phyloP scores from a whole-genome alignment of 2,329 filamentous ascomycete species.

The Chaetomium globosum region DNA sequence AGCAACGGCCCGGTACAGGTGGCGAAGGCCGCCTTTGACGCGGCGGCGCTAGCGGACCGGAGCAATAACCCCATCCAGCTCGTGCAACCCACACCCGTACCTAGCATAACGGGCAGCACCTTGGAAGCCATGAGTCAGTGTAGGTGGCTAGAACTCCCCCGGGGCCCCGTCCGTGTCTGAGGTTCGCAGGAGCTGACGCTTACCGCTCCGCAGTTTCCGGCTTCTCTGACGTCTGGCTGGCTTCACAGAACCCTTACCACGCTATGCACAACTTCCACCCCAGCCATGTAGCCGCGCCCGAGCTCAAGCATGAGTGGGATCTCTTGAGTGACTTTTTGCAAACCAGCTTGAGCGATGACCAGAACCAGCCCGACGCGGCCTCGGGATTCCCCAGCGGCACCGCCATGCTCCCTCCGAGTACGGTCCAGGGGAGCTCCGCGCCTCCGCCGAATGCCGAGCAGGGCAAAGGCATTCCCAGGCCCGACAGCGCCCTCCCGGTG shows the following conservation, averaged over 20 bases:
- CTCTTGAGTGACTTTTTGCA: constrained; percentile 95
- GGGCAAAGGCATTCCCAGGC: constrained; percentile 61
- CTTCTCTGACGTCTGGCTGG: constrained; percentile 81
- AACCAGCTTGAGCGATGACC: constrained; percentile 75
- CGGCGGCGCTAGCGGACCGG: constrained; percentile 51
- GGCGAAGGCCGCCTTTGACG: constrained; percentile 50
- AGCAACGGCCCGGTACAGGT: constrained; percentile 43
- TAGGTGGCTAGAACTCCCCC: constrained; percentile 54
- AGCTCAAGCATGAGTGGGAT: constrained; percentile 96
- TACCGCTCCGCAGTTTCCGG: constrained; percentile 63
- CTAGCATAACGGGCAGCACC: constrained; percentile 65
- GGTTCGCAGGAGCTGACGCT: constrained; percentile 33
- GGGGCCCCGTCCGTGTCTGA: constrained; percentile 15
- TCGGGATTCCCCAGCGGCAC: constrained; percentile 47
- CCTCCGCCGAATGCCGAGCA: constrained; percentile 53
- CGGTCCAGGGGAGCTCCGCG: constrained; percentile 50
- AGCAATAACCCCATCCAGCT: constrained; percentile 63
- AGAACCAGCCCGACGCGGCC: constrained; percentile 54
- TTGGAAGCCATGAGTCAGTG: constrained; percentile 68
- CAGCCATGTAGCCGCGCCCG: constrained; percentile 89
- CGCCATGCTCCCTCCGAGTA: constrained; percentile 42
- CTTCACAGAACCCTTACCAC: constrained; percentile 79
- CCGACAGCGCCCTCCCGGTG: constrained; percentile 62
- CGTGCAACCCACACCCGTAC: constrained; percentile 70
- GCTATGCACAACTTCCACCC: constrained; percentile 94